phyloP scores from a whole-genome alignment of 352 stramenopile genomes.

The Phytophthora sp. region DNA sequence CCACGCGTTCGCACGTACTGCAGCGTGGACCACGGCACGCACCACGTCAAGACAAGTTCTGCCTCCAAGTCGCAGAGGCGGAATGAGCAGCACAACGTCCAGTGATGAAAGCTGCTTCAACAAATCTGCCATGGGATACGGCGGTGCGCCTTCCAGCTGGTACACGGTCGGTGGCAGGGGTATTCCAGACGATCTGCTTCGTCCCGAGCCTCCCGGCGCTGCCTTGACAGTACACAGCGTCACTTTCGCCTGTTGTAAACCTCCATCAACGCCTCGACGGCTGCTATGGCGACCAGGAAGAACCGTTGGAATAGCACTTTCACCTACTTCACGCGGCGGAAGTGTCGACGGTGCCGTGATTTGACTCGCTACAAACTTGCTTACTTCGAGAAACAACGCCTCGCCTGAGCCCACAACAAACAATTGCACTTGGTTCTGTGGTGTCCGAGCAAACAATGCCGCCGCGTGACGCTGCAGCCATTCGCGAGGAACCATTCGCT shows the following conservation, averaged over 20 bases:
- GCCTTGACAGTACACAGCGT: conserved; percentile 79
- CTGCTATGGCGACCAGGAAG: conserved; percentile 15
- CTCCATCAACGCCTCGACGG: conserved; percentile 16
- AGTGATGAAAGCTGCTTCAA: conserved; percentile 63
- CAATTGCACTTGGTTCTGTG: conserved; percentile 76
- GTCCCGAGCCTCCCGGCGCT: conserved; percentile 21
- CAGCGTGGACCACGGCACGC: conserved; percentile 56
- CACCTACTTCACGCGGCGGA: conserved; percentile 39
- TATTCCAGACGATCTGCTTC: conserved; percentile 11
- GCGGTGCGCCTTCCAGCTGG: conserved; percentile 42
- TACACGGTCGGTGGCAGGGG: conserved; percentile 40
- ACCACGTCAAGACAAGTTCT: conserved; percentile 65
- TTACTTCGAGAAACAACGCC: conserved; percentile 70
- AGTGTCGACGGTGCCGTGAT: conserved; percentile 54
- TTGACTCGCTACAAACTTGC: conserved; percentile 64
- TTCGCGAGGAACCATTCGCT: conserved; percentile 44
- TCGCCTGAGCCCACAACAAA: conserved; percentile 83
- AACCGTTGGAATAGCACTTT: conserved; percentile 56
- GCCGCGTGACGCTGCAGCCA: conserved; percentile 54
- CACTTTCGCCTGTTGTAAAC: conserved; percentile 62
- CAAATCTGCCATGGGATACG: conserved; percentile 61
- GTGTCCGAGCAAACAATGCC: conserved; percentile 51
- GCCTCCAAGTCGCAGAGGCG: conserved; percentile 58
- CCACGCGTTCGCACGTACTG: conserved; percentile 59
- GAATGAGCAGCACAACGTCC: conserved; percentile 78